These are phyloP conservation scores for Dactylonectria estremocensis DNA, from an alignment of 2,329 filamentous ascomycete genomes.

Conservation along the genomic window DNA sequence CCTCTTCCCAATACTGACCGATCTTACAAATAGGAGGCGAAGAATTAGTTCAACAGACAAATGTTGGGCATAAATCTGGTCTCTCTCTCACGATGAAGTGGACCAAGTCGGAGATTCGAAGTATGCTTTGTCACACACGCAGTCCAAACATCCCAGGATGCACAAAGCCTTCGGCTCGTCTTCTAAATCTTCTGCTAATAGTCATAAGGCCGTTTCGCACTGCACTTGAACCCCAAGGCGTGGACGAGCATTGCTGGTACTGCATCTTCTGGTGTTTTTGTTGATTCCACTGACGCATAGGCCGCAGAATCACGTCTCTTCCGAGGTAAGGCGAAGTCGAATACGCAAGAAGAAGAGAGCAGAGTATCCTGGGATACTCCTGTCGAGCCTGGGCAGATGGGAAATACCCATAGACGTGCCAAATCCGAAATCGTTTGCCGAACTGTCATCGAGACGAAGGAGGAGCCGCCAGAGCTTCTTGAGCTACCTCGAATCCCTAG, in stretches of 20 bases:
- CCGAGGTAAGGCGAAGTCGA: not conserved
- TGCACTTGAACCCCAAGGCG: conserved; percentile 14
- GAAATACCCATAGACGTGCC: conserved; percentile 6
- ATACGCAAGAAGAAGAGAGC: not conserved
- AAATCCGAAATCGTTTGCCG: conserved; percentile 20
- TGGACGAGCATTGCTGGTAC: conserved; percentile 28
- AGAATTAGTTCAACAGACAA: not conserved
- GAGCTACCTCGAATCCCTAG: not conserved
- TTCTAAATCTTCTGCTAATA: not conserved
- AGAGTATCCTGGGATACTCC: not conserved
- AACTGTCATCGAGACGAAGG: not conserved
- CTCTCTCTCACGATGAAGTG: conserved; percentile 22
- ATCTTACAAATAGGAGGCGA: not conserved
- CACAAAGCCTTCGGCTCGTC: not conserved
- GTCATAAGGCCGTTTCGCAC: conserved; percentile 9
- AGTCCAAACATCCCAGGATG: not conserved
- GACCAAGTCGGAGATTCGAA: conserved; percentile 28
- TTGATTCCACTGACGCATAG: not conserved
- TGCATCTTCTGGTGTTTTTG: not conserved
- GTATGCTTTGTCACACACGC: conserved; percentile 1
- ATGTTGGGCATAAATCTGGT: not conserved
- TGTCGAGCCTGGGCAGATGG: not conserved
- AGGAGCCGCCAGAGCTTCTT: not conserved
- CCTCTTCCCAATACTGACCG: too few species aligned
- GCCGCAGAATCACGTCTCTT: conserved; percentile 23